Evolutionary conservation across 345 rosid species (phyloP).

Genomic region (Arabis hirsuta): DNA sequence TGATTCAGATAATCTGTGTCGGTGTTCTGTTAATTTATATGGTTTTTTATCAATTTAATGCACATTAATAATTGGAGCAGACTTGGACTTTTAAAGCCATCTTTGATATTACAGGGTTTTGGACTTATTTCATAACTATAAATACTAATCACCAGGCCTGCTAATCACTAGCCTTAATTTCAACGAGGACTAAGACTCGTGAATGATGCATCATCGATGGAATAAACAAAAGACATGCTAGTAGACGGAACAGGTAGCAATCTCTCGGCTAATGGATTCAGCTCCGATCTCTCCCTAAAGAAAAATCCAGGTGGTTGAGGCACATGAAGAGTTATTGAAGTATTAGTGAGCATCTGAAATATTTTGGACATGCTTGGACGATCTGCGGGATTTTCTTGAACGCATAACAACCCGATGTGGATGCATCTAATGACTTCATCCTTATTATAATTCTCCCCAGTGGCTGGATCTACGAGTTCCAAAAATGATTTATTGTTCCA

Average conservation of each 20-base stretch:
- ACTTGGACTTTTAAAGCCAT: background rate
- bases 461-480: constrained; percentile 25
- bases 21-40: too few relatives aligned
- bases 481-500: constrained; percentile 15
- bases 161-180: background rate
- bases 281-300: background rate
- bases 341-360: constrained; percentile 17
- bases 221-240: background rate
- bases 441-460: constrained; percentile 9
- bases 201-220: constrained; percentile 8
- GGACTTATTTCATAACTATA: too few relatives aligned
- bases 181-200: background rate
- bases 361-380: constrained; percentile 35
- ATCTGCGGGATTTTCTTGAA: too few relatives aligned
- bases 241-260: constrained; percentile 7
- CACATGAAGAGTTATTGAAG: background rate
- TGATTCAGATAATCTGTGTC: too few relatives aligned
- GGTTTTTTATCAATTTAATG: background rate
- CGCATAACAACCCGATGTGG: constrained; percentile 5
- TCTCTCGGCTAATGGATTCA: constrained; percentile 1
- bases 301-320: constrained; percentile 38
- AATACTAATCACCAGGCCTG: too few relatives aligned
- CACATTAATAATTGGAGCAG: background rate
- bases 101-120: background rate
- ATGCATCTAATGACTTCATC: constrained; percentile 14